Percentiles rank a stretch among this genome's conserved stretches.
Evolutionary conservation across 2,329 filamentous ascomycete species (phyloP).

Genomic region (Stachybotrys elegans): DNA sequence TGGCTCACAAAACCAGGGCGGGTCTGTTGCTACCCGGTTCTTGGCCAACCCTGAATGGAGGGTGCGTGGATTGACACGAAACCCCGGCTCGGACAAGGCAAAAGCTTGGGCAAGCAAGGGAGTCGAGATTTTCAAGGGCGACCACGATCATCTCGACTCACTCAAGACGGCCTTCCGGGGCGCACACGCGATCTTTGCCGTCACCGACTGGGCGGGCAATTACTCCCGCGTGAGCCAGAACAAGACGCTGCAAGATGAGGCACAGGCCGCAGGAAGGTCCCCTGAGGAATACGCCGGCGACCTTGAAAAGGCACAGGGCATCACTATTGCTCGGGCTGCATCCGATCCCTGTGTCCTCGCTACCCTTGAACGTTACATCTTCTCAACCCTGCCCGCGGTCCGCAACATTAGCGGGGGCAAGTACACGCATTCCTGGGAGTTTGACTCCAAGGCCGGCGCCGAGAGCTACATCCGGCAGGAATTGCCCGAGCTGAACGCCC

Average conservation of each 20-base stretch:
- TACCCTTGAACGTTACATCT: constrained; percentile 29
- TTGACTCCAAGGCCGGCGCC: constrained; percentile 43
- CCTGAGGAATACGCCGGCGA: constrained; percentile 12
- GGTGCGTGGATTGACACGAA: constrained; percentile 32
- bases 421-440: constrained; percentile 40
- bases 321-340: constrained; percentile 13
- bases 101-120: constrained; percentile 22
- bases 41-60: constrained; percentile 9
- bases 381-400: constrained; percentile 41
- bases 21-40: constrained; percentile 11
- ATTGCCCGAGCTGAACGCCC: constrained; percentile 8
- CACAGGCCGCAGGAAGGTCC: constrained; percentile 3
- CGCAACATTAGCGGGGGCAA: constrained; percentile 34
- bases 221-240: constrained; percentile 3
- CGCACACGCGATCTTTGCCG: constrained; percentile 31
- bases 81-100: constrained; percentile 28
- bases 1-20: constrained; percentile 6
- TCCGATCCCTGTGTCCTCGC: constrained; percentile 5
- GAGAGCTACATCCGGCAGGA: constrained; percentile 4
- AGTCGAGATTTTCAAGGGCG: constrained; percentile 29
- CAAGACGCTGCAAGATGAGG: background rate
- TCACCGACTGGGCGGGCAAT: constrained; percentile 20
- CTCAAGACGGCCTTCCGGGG: constrained; percentile 28
- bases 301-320: constrained; percentile 11
- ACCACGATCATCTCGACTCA: constrained; percentile 24